Percentiles rank a stretch among this genome's conserved stretches.
Conservation (phyloP, 129 eudicot species). For the Flaveria robusta region DNA sequence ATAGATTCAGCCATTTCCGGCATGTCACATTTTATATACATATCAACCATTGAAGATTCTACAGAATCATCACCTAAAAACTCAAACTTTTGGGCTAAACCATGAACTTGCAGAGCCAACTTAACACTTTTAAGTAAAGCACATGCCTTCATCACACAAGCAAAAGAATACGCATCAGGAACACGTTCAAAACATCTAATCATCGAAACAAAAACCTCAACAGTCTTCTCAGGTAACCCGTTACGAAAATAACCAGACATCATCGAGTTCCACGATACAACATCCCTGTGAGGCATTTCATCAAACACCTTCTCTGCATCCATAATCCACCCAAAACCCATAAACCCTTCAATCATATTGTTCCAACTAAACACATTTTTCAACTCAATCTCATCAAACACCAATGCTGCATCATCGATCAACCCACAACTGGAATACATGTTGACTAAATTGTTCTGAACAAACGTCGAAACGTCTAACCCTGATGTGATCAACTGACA, state of each 20-base stretch:
- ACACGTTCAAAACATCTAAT: conserved; percentile 24
- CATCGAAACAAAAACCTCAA: conserved; percentile 40
- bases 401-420: conserved; percentile 43
- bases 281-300: conserved; percentile 59
- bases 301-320: conserved; percentile 53
- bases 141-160: conserved; percentile 57
- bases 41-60: conserved; percentile 51
- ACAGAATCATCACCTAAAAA: conserved; percentile 36
- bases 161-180: conserved; percentile 47
- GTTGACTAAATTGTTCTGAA: conserved; percentile 46
- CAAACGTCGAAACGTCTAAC: conserved; percentile 40
- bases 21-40: conserved; percentile 52
- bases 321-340: conserved; percentile 30
- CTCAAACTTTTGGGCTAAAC: conserved; percentile 38
- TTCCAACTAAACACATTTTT: conserved; percentile 57
- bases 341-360: conserved; percentile 44
- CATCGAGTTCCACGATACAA: conserved; percentile 59
- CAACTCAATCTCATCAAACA: conserved; percentile 39
- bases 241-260: conserved; percentile 54
- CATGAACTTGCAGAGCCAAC: conserved; percentile 52
- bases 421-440: conserved; percentile 49
- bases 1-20: conserved; percentile 42
- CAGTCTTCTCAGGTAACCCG: conserved; percentile 29
- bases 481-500: conserved; percentile 48
- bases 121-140: conserved; percentile 34